Percentiles rank a stretch among this genome's conserved stretches.
Conservation (phyloP, 495 filamentous ascomycete genomes). For the Penicillium desertorum region DNA sequence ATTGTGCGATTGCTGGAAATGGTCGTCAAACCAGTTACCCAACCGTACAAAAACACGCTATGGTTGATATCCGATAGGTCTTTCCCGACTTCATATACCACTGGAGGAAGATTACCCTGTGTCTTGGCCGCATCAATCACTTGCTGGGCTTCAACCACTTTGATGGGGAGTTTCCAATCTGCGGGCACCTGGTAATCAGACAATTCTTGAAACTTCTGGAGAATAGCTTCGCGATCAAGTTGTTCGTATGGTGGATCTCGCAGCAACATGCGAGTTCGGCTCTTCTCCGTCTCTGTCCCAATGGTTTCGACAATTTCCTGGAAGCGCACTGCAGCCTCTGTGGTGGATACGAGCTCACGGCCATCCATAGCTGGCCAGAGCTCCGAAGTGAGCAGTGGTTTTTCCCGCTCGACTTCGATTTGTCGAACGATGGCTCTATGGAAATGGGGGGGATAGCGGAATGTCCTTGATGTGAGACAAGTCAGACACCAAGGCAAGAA, state of each 20-base stretch:
- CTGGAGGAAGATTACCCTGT: slow-evolving; percentile 35
- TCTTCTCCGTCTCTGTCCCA: slow-evolving; percentile 61
- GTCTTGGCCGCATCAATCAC: slow-evolving; percentile 31
- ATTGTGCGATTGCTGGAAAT: slow-evolving; percentile 66
- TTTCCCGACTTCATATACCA: slow-evolving; percentile 41
- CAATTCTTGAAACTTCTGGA: slow-evolving; percentile 44
- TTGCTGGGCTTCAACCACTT: slow-evolving; percentile 39
- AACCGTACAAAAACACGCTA: slow-evolving; percentile 69
- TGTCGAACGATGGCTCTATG: slow-evolving; percentile 61
- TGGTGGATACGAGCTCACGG: slow-evolving; percentile 59
- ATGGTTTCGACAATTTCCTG: slow-evolving; percentile 65
- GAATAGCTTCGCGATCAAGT: slow-evolving; percentile 29
- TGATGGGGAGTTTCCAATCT: slow-evolving; percentile 53
- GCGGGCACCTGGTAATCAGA: slow-evolving; percentile 54
- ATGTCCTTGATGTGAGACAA: slow-evolving; percentile 57
- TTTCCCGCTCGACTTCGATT: slow-evolving; percentile 61
- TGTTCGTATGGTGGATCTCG: slow-evolving; percentile 30
- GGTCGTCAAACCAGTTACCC: slow-evolving; percentile 59
- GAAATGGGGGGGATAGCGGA: slow-evolving; percentile 39
- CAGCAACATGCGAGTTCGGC: slow-evolving; percentile 56
- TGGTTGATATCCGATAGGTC: slow-evolving; percentile 61
- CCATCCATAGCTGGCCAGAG: slow-evolving; percentile 62
- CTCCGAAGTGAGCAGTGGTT: slow-evolving; percentile 57
- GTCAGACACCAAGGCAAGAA: slow-evolving; percentile 71
- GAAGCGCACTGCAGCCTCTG: slow-evolving; percentile 62